Evolutionary conservation across 1,284 basidiomycete genomes (phyloP).

Genomic region (Melampsora abietis-canadensis): DNA sequence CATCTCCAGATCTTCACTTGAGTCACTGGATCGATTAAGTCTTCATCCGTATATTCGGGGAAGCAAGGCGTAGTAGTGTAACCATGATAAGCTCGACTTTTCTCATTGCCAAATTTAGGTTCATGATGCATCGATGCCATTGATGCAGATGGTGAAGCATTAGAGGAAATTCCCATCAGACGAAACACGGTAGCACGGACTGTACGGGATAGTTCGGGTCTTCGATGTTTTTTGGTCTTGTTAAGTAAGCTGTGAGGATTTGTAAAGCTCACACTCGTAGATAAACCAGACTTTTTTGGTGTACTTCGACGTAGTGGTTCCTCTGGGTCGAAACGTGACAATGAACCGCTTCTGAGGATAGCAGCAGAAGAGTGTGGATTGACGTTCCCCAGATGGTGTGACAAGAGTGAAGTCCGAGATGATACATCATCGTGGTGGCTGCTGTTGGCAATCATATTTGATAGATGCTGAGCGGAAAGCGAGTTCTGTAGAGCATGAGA

Average conservation of each 20-base stretch:
- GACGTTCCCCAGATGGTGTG: background rate
- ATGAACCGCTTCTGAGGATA: background rate
- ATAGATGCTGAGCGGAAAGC: background rate
- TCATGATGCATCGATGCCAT: background rate
- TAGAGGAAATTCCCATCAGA: constrained; percentile 31
- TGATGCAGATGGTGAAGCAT: background rate
- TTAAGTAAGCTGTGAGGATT: constrained; percentile 10
- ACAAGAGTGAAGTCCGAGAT: background rate
- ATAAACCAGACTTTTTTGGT: constrained; percentile 10
- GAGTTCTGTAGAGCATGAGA: constrained; percentile 4
- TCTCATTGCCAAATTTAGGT: constrained; percentile 33
- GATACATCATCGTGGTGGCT: background rate
- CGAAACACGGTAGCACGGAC: constrained; percentile 34
- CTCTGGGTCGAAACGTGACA: constrained; percentile 11
- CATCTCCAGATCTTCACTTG: constrained; percentile 24
- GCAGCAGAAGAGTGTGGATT: background rate
- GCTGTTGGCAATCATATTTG: background rate
- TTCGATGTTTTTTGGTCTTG: constrained; percentile 29
- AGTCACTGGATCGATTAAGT: constrained; percentile 20
- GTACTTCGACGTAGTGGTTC: constrained; percentile 8
- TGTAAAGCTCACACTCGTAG: background rate
- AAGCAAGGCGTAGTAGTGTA: constrained; percentile 37
- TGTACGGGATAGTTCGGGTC: constrained; percentile 28
- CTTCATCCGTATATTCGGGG: constrained; percentile 17
- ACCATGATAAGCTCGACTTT: constrained; percentile 34